Percentiles rank a stretch among this genome's conserved stretches.
Conservation (phyloP, 2,329 filamentous ascomycete genomes). For the Hymenoscyphus linearis region DNA sequence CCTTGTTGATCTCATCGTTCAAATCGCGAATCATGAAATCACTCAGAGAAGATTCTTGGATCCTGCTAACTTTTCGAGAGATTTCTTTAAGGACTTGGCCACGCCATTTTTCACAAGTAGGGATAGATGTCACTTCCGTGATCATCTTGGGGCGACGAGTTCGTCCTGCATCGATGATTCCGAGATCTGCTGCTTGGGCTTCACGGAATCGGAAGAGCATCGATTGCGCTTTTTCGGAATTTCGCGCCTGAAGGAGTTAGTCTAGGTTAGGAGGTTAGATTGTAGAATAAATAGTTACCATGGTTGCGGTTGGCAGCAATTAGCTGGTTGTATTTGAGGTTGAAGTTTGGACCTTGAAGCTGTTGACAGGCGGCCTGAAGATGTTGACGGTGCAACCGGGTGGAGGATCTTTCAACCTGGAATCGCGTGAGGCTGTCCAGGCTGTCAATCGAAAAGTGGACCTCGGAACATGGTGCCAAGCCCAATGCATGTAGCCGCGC, state of each 20-base stretch:
- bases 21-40: slow-evolving; percentile 97
- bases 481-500: background rate
- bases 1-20: slow-evolving; percentile 98
- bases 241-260: slow-evolving; percentile 64
- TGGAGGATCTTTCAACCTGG: background rate
- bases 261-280: background rate
- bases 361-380: slow-evolving; percentile 1
- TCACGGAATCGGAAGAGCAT: slow-evolving; percentile 99
- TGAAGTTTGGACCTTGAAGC: background rate
- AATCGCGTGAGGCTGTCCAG: background rate
- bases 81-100: slow-evolving; percentile 97
- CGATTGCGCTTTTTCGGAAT: slow-evolving; percentile 97
- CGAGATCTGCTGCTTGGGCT: slow-evolving; percentile 90
- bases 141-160: slow-evolving; percentile 88
- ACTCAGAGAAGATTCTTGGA: slow-evolving; percentile 85
- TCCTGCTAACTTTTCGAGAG: slow-evolving; percentile 90
- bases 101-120: slow-evolving; percentile 93
- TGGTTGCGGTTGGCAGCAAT: slow-evolving; percentile 18
- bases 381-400: background rate
- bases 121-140: slow-evolving; percentile 77
- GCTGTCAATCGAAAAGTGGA: background rate
- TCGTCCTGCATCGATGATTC: slow-evolving; percentile 89
- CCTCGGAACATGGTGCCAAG: background rate
- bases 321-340: background rate
- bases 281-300: slow-evolving; percentile 20